phyloP scores from a whole-genome alignment of 768 basidiomycete genomes.

The Tylopilus cervinicoccineus region DNA sequence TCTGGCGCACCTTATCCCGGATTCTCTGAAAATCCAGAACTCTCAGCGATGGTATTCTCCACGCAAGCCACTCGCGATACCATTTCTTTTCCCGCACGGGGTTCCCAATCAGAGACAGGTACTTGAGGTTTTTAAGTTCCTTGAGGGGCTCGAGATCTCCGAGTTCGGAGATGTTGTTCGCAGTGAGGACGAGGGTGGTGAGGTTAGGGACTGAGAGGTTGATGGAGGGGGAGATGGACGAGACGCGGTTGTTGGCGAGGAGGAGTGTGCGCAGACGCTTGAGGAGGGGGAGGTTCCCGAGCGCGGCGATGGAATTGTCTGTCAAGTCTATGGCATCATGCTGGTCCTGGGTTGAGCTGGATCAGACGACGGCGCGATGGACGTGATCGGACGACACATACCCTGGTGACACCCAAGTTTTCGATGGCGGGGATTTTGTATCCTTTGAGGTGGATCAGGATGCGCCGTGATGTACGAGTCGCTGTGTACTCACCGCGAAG shows the following conservation, averaged over 20 bases:
- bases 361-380: slow-evolving; percentile 14
- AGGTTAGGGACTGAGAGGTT: slow-evolving; percentile 84
- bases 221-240: slow-evolving; percentile 76
- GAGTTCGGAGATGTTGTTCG: slow-evolving; percentile 74
- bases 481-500: slow-evolving; percentile 62
- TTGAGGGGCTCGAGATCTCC: slow-evolving; percentile 84
- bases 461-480: slow-evolving; percentile 4
- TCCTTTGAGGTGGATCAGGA: slow-evolving; percentile 44
- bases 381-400: slow-evolving; percentile 34
- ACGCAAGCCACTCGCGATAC: slow-evolving; percentile 96
- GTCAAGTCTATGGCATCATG: slow-evolving; percentile 93
- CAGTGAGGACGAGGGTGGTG: slow-evolving; percentile 76
- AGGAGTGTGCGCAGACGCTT: slow-evolving; percentile 81
- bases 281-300: slow-evolving; percentile 85
- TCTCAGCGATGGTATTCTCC: slow-evolving; percentile 81
- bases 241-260: slow-evolving; percentile 87
- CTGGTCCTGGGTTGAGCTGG: slow-evolving; percentile 59
- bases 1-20: slow-evolving; percentile 81
- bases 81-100: slow-evolving; percentile 90
- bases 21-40: slow-evolving; percentile 95
- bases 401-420: slow-evolving; percentile 92
- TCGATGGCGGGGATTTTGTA: slow-evolving; percentile 94
- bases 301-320: slow-evolving; percentile 78
- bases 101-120: slow-evolving; percentile 73
- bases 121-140: slow-evolving; percentile 70